phyloP scores from a whole-genome alignment of 106 monocot genomes.

The Phalaenopsis equestris region DNA sequence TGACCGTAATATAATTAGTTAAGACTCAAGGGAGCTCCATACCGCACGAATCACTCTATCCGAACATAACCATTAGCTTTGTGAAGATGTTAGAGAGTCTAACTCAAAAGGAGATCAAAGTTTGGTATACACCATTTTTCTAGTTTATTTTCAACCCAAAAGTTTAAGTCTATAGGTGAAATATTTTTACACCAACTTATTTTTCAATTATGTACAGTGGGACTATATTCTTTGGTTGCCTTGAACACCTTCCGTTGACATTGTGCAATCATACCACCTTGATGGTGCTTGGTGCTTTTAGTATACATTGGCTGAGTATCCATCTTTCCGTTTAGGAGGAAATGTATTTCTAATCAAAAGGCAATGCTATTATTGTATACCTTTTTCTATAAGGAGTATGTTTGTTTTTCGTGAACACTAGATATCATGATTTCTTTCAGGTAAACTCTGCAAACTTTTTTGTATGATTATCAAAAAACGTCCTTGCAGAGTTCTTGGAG shows the following conservation, averaged over 20 bases:
- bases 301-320: background rate
- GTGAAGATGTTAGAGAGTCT: background rate
- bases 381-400: background rate
- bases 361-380: background rate
- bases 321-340: background rate
- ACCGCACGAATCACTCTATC: background rate
- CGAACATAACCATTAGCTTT: background rate
- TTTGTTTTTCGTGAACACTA: constrained; percentile 4
- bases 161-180: background rate
- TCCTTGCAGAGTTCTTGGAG: constrained; percentile 9
- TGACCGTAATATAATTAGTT: background rate
- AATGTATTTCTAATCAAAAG: background rate
- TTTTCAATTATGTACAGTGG: background rate
- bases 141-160: background rate
- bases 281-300: background rate
- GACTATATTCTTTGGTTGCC: background rate
- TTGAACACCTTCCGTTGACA: background rate
- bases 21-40: too few relatives aligned
- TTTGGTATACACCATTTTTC: background rate
- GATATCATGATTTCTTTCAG: background rate
- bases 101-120: background rate
- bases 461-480: background rate
- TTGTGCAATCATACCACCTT: background rate
- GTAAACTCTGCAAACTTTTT: background rate
- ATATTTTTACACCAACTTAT: background rate